Evolutionary conservation across 768 basidiomycete species (phyloP), one percentile per base, ranked within the genome.

Genomic region (Phylloporus sp.): DNA sequence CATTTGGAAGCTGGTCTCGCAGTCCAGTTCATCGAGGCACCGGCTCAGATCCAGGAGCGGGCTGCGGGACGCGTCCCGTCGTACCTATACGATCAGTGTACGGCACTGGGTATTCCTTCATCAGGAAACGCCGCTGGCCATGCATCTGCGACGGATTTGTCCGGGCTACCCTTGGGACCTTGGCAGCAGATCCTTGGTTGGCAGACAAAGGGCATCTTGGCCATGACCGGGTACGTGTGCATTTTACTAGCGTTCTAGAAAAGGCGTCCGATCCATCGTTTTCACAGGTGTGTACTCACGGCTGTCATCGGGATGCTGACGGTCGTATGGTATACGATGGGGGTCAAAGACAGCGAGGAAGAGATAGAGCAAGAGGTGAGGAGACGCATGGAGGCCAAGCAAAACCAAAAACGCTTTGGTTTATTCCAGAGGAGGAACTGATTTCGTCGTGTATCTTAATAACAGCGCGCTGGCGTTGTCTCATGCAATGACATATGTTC

Each of bases 51-150:
- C 3, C 91, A 95, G 62, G 63, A 80, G 53, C 70, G 71, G 15
- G 54, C 61, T 8, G 65, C 65, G 37, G 62, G 53, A 17, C 66
- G 48, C 14, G 61, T 85, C 22, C 91, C 92, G 0, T 71, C 78
- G 10, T 64, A 54, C 29, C 53, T 95, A 56, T 69, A 69, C 43
- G 81, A 91, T 50, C 85, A 97, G 50, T 99, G 95, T 65, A 64
- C 70, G 3, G 71, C 76, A 21, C 80, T 78, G 32, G 75, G 77
- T 9, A 61, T 76, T 33, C 79, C 81, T 1, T 68, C 67, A 5
- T 77, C 77, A 1, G 95, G 95, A 10, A 99, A 99, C 65, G 92
- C 90, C 1, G 95, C 89, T 11, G 95, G 95, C 0, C 75, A 79
- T 53, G 75, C 75, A 3, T 81, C 80, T 18, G 66, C 80, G 13